Evolutionary conservation across 228 moss, liverwort and hornwort species (phyloP), one percentile per base, ranked within the genome.

Genomic region (Sphagnum fallax): DNA sequence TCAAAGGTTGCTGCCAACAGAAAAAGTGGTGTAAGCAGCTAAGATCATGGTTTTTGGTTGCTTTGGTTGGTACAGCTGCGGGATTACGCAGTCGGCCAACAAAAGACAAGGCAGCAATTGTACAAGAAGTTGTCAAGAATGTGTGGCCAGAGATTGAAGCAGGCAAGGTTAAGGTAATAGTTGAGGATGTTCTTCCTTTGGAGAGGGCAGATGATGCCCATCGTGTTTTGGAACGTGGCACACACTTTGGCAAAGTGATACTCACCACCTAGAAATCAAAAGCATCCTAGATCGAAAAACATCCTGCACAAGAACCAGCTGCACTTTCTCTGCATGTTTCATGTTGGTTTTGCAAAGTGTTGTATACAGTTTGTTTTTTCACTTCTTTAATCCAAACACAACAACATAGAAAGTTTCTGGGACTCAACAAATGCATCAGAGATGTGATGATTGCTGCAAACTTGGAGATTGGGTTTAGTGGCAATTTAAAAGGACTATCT

Each of bases 81-180:
- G 80, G 80, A 50, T 65, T 84, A 67, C 74, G 83, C 14, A 10
- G 0, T 2, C 68, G 80, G 16, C 49, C 71, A 8, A 62, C 52
- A 49, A 63, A 77, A 67, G 61, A 75, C 52, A 84, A 84, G 77
- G 61, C 72, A 32, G 74, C 74, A 63, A 75, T 84, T 52, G 77
- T 84, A 12, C 76, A 71, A 62, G 75, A 77, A 48, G 83, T 84
- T 10, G n/a, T 70, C 49, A 72, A 72, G 64, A 5, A 84, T 68
- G 83, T 84, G 4, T 84, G 83, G 83, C 70, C 80, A 4, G 75
- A 64, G 57, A 18, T 84, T 53, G 83, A 73, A 70, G 52, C 64
- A 32, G 83, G 83, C 16, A 65, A 70, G 10, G 65, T 80, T 0
- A 84, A 73, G 47, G 62, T 80, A 12, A 65, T 80, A 11, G 67